Evolutionary conservation across 768 basidiomycete genomes (phyloP).

Genomic region (Phaffia australis): DNA sequence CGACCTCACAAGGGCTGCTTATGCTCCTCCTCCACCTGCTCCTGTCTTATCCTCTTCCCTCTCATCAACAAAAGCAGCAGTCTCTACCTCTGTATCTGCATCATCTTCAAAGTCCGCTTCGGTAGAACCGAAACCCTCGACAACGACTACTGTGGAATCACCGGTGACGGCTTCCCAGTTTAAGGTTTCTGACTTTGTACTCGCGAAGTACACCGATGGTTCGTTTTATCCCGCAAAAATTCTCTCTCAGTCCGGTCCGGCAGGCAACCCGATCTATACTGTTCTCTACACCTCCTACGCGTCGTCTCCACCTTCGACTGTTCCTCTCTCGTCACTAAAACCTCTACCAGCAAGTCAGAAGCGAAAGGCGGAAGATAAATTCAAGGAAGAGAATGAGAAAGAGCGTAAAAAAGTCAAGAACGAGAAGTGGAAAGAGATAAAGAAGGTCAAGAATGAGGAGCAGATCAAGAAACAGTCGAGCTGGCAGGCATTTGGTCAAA

Average conservation of each 20-base stretch:
- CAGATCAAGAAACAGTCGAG: slow-evolving; percentile 38
- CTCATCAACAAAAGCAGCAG: slow-evolving; percentile 1
- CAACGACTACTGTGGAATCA: not conserved
- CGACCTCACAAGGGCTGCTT: slow-evolving; percentile 33
- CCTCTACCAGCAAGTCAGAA: slow-evolving; percentile 29
- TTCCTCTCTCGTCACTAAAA: slow-evolving; percentile 33
- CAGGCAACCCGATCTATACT: slow-evolving; percentile 36
- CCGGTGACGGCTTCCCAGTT: slow-evolving; percentile 30
- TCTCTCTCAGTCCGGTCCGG: slow-evolving; percentile 34
- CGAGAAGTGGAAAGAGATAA: slow-evolving; percentile 38
- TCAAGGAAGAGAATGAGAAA: slow-evolving; percentile 34
- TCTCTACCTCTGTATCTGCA: slow-evolving; percentile 21
- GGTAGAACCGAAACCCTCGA: not conserved
- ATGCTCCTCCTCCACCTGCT: slow-evolving; percentile 9
- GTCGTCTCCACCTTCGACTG: slow-evolving; percentile 33
- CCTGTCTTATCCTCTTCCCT: not conserved
- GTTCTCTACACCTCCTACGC: slow-evolving; percentile 38
- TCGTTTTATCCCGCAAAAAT: slow-evolving; percentile 39
- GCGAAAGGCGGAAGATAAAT: slow-evolving; percentile 32
- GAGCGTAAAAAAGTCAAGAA: slow-evolving; percentile 40
- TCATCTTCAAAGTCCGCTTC: slow-evolving; percentile 2
- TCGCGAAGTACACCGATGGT: slow-evolving; percentile 39
- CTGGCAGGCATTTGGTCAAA: slow-evolving; percentile 40
- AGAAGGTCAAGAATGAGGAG: slow-evolving; percentile 36
- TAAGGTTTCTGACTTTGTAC: slow-evolving; percentile 38